These are phyloP conservation scores for Dictyostelium intermedium DNA, from an alignment of 78 protist genomes.

Conservation along the genomic window DNA sequence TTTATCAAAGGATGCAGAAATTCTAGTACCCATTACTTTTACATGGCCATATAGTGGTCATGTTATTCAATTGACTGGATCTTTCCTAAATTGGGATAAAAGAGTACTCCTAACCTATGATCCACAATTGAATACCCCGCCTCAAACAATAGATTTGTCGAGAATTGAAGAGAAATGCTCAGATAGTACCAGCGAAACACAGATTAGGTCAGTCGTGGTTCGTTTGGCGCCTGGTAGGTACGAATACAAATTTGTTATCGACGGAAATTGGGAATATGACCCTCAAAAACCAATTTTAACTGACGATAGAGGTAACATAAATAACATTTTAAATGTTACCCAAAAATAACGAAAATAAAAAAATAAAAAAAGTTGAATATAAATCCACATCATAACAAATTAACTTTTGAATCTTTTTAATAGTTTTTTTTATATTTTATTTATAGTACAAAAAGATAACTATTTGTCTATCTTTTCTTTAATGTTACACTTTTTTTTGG, in stretches of 20 bases:
- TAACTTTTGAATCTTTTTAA: no score
- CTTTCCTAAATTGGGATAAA: conserved; percentile 69
- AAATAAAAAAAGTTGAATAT: not conserved
- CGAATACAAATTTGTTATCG: conserved; percentile 72
- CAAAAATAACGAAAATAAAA: not conserved
- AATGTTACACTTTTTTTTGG: not conserved
- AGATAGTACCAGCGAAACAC: conserved; percentile 31
- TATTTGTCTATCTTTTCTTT: no score
- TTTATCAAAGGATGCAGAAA: conserved; percentile 13
- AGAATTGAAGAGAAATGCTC: conserved; percentile 66
- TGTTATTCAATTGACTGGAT: conserved; percentile 80
- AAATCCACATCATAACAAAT: no score
- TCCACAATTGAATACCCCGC: conserved; percentile 63
- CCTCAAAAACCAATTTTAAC: conserved; percentile 71
- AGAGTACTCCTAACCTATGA: conserved; percentile 35
- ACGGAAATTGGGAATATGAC: conserved; percentile 80
- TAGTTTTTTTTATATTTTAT: no score
- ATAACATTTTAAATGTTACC: conserved; percentile 26
- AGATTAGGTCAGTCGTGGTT: not conserved
- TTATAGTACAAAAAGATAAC: not conserved
- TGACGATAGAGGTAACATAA: conserved; percentile 58
- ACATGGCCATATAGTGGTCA: conserved; percentile 83
- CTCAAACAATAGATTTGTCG: conserved; percentile 55
- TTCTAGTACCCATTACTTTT: conserved; percentile 77
- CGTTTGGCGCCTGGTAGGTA: conserved; percentile 80